These are phyloP conservation scores for Glebionis coronaria DNA, from an alignment of 129 eudicot species.

Conservation along the genomic window DNA sequence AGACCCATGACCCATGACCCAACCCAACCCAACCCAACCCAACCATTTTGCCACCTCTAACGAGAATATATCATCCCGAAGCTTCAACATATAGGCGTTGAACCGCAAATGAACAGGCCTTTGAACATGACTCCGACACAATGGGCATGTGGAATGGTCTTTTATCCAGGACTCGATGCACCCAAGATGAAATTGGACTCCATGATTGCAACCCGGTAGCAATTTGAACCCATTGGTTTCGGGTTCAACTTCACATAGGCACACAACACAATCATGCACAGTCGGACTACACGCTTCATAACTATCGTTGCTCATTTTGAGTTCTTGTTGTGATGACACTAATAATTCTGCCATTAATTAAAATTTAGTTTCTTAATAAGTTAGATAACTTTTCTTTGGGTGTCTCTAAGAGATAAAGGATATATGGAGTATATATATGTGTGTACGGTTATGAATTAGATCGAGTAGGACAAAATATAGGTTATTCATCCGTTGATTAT, in stretches of 20 bases:
- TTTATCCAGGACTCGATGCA: slow-evolving; percentile 22
- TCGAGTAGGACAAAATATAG: slow-evolving; percentile 1
- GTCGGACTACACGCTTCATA: neutral
- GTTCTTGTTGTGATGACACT: neutral
- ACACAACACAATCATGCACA: slow-evolving; percentile 8
- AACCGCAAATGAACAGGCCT: neutral
- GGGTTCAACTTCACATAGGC: slow-evolving; percentile 21
- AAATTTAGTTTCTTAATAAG: too few relatives aligned
- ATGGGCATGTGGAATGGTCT: slow-evolving; percentile 14
- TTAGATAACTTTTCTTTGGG: too few relatives aligned
- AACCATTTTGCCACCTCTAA: too few relatives aligned
- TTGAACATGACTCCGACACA: slow-evolving; percentile 14
- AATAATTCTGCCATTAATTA: too few relatives aligned
- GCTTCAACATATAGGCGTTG: neutral
- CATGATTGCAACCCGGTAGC: slow-evolving; percentile 9
- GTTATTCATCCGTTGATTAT: neutral
- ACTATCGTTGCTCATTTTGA: neutral
- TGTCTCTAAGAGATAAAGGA: too few relatives aligned
- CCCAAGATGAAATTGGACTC: slow-evolving; percentile 7
- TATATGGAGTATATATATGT: too few relatives aligned
- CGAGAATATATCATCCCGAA: too few relatives aligned
- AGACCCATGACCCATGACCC: too few relatives aligned
- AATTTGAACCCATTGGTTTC: neutral
- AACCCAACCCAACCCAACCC: too few relatives aligned
- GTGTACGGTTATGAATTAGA: slow-evolving; percentile 7